Percentiles rank a stretch among this genome's conserved stretches.
Evolutionary conservation across 208 protist genomes (phyloP).

Genomic region (Leishmania aethiopica): DNA sequence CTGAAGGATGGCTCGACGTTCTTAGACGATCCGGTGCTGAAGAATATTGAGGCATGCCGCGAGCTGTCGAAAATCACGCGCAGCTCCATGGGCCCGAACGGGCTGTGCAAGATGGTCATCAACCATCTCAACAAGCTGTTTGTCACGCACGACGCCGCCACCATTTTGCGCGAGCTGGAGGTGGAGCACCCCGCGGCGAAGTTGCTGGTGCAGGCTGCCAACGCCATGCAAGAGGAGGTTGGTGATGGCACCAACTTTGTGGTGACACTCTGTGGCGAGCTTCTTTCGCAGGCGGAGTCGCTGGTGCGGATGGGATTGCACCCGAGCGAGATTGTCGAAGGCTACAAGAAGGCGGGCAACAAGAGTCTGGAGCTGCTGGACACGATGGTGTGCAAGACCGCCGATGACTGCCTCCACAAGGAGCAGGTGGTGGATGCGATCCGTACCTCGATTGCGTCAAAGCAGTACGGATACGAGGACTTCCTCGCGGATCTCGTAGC

Average conservation of each 20-base stretch:
- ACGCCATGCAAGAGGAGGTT: constrained; percentile 98
- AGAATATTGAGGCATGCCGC: constrained; percentile 98
- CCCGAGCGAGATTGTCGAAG: constrained; percentile 98
- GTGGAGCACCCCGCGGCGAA: constrained; percentile 99
- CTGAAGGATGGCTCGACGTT: constrained; percentile 92
- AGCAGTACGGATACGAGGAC: constrained; percentile 97
- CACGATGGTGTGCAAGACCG: constrained; percentile 57
- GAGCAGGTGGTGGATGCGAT: constrained; percentile 78
- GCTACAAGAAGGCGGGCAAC: constrained; percentile 96
- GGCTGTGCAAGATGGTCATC: constrained; percentile 99
- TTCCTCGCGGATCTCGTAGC: constrained; percentile 95
- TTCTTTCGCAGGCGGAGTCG: constrained; percentile 97
- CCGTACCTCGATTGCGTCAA: constrained; percentile 91
- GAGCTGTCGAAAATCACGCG: constrained; percentile 97
- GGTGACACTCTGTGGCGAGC: constrained; percentile 98
- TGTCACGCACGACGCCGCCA: constrained; percentile 99
- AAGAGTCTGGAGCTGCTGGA: constrained; percentile 94
- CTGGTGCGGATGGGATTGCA: constrained; percentile 98
- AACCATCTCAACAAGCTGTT: constrained; percentile 99
- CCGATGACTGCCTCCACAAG: constrained; percentile 87
- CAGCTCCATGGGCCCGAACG: constrained; percentile 99
- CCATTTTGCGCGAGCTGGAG: constrained; percentile 99
- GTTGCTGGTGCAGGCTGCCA: constrained; percentile 98
- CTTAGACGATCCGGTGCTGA: constrained; percentile 96
- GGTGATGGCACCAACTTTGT: constrained; percentile 99